Evolutionary conservation across 179 eudicot genomes (phyloP).

Genomic region (Pouteria campechiana): DNA sequence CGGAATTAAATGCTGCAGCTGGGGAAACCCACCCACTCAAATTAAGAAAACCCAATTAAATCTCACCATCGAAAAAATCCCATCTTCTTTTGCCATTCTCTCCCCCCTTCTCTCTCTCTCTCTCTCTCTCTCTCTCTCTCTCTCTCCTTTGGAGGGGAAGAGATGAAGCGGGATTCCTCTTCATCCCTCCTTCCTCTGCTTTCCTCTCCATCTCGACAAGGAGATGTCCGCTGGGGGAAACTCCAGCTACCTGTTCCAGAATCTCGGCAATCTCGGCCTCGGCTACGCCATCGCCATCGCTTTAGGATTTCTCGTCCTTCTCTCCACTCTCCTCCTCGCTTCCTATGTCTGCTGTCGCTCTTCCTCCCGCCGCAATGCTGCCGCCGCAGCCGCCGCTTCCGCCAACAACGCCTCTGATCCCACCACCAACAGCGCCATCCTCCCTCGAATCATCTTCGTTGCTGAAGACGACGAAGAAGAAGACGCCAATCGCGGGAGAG

Average conservation of each 20-base stretch:
- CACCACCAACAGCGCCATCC: slow-evolving; percentile 25
- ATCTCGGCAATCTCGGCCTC: slow-evolving; percentile 40
- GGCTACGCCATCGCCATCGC: slow-evolving; percentile 82
- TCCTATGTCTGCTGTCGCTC: slow-evolving; percentile 79
- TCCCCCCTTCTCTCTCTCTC: no score
- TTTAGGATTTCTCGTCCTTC: slow-evolving; percentile 69
- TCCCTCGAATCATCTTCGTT: slow-evolving; percentile 75
- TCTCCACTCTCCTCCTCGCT: slow-evolving; percentile 60
- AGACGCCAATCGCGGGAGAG: slow-evolving; percentile 1
- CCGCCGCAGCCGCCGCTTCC: neutral
- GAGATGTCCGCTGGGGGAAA: no score
- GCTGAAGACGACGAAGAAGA: slow-evolving; percentile 48
- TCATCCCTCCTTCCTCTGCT: no score
- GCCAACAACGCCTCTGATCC: slow-evolving; percentile 2
- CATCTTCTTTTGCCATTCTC: no score
- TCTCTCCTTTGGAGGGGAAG: no score
- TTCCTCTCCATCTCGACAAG: no score
- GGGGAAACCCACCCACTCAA: no score
- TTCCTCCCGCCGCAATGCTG: slow-evolving; percentile 14
- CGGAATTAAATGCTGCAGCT: no score
- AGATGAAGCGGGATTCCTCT: no score
- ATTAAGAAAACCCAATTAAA: no score
- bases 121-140: no score
- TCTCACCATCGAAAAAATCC: no score
- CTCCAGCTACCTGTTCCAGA: slow-evolving; percentile 4